These are phyloP conservation scores for Ogataea paradorogensis DNA, from an alignment of 805 yeast species.

Conservation along the genomic window DNA sequence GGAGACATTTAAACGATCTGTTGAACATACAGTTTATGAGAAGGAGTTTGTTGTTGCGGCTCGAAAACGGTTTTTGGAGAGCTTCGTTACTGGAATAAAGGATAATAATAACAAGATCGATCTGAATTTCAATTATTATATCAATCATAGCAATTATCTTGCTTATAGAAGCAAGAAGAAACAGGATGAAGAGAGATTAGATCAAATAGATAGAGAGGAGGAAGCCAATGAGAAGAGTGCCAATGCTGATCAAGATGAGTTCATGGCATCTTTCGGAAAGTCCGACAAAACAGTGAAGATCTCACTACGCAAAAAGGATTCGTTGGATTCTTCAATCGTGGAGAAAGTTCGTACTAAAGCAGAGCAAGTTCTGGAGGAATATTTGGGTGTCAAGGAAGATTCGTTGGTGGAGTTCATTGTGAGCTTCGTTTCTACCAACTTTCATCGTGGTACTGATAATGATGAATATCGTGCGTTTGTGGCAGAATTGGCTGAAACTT, in stretches of 20 bases:
- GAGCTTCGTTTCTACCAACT: constrained; percentile 37
- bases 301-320: not conserved
- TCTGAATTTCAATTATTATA: constrained; percentile 34
- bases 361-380: constrained; percentile 46
- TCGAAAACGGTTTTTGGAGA: constrained; percentile 26
- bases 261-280: constrained; percentile 17
- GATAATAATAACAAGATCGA: constrained; percentile 33
- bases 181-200: constrained; percentile 42
- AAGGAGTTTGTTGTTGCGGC: constrained; percentile 19
- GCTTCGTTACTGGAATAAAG: constrained; percentile 28
- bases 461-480: constrained; percentile 36
- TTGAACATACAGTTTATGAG: constrained; percentile 28
- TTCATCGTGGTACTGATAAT: constrained; percentile 26
- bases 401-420: constrained; percentile 44
- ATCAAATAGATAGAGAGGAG: constrained; percentile 38
- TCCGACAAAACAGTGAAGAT: not conserved
- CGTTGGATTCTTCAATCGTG: constrained; percentile 11
- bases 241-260: constrained; percentile 14
- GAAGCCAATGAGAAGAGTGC: constrained; percentile 28
- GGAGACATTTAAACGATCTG: constrained; percentile 34
- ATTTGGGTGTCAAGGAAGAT: constrained; percentile 52
- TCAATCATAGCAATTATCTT: constrained; percentile 43
- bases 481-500: constrained; percentile 46
- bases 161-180: constrained; percentile 37
- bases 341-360: constrained; percentile 35